Base-by-base conservation (phyloP, 768 basidiomycete genomes). In the Crucibulum laeve region DNA sequence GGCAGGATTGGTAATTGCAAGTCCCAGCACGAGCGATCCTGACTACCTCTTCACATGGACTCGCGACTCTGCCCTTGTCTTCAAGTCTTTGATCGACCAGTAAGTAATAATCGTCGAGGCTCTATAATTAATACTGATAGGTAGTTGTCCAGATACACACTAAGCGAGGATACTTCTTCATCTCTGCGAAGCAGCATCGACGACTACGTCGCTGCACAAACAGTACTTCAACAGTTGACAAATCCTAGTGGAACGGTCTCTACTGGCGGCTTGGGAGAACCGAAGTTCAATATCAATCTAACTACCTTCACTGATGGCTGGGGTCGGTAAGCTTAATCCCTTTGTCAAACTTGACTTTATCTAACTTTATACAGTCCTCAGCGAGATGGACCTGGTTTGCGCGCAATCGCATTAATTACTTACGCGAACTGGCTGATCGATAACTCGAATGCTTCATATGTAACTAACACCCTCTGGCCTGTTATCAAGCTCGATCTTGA, bases 1-100 rank as follows among this genome's bases (percentile, higher is more conserved):
- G 64, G 55, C 76, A 35, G 80, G 80, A 13, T 57, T 81, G 15
- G 79, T 80, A 37, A 68, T 82, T 43, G 80, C 80, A 2, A 78
- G 75, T 36, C 80, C 80, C 1, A 77, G 70, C 48, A 72, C 66
- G 1, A 47, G 51, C 3, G 56, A 79, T 48, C 79, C 86, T 0
- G 56, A 87, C 60, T 87, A 89, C 50, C 63, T 86, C n/a, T 89
- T 72, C 56, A 79, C 82, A 2, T 91, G 88, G 88, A 76, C 74
- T 14, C 79, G 88, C 40, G 88, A 91, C 62, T 74, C 84, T 32
- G 76, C 86, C 1, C 70, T 89, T 43, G 84, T 85, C 0, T 82
- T 80, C 67, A 84, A 88, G 59, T 50, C 57, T 28, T 56, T 80
- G 47, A 70, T 77, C 46, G 75, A 77, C 56, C 63, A 69, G 65